phyloP scores from a whole-genome alignment of 345 rosid species.

The Brassica carinata region DNA sequence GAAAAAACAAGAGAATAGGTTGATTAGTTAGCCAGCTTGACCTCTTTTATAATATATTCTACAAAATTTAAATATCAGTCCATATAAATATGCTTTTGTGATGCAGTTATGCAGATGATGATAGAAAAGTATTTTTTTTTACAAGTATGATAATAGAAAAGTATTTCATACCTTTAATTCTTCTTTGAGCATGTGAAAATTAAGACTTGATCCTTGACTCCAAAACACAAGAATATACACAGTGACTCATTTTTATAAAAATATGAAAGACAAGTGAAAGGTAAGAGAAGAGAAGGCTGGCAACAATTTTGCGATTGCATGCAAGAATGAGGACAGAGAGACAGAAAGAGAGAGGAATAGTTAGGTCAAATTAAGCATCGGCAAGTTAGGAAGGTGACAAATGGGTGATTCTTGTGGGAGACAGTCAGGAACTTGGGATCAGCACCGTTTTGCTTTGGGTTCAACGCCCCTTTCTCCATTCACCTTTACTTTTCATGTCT shows the following conservation, averaged over 20 bases:
- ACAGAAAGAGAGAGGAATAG: conserved; percentile 12
- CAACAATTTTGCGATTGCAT: conserved; percentile 2
- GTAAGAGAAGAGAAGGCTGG: background rate
- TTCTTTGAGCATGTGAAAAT: background rate
- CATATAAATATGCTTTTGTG: conserved; percentile 7
- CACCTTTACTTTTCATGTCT: background rate
- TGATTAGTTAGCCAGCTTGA: conserved; percentile 43
- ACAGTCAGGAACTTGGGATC: conserved; percentile 40
- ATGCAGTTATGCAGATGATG: background rate
- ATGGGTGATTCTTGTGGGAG: conserved; percentile 27
- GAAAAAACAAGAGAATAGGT: conserved; percentile 32
- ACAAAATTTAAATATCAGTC: background rate
- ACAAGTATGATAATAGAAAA: background rate
- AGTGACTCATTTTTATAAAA: background rate
- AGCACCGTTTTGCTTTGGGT: conserved; percentile 38
- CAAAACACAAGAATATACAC: conserved; percentile 1
- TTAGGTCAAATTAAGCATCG: conserved; percentile 37
- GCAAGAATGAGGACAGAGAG: background rate
- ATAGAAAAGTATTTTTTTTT: too few relatives aligned
- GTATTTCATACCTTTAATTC: conserved; percentile 19
- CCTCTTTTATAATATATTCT: conserved; percentile 24
- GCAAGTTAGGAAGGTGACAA: conserved; percentile 33
- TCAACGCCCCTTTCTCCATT: conserved; percentile 29
- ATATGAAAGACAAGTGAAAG: conserved; percentile 6
- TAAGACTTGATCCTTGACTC: conserved; percentile 1